Evolutionary conservation across 441 rosid species (phyloP).

Genomic region (Erodium chrysanthum): DNA sequence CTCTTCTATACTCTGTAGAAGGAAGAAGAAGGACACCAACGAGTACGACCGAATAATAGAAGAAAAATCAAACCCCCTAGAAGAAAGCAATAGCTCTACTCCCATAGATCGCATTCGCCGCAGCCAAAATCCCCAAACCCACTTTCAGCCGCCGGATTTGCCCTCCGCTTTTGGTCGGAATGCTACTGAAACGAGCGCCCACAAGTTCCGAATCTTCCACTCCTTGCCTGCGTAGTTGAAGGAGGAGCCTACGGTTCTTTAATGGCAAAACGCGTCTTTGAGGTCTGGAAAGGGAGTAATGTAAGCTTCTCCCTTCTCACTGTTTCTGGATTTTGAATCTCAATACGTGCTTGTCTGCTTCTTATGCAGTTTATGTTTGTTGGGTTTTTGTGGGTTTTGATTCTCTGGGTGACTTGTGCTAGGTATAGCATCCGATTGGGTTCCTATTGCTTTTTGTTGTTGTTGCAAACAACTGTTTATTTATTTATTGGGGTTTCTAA

Average conservation of each 20-base stretch:
- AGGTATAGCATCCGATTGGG: constrained; percentile 12
- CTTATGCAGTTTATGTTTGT: constrained; percentile 12
- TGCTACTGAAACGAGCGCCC: constrained; percentile 3
- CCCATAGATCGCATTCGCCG: background rate
- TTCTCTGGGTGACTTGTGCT: constrained; percentile 14
- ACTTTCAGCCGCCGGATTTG: background rate
- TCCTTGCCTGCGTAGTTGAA: constrained; percentile 31
- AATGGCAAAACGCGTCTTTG: constrained; percentile 76
- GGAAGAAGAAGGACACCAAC: no score
- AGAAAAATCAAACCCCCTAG: background rate
- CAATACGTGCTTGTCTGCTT: constrained; percentile 17
- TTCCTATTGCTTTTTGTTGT: background rate
- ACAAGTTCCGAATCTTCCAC: constrained; percentile 29
- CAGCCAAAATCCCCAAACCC: background rate
- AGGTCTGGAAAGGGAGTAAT: constrained; percentile 84
- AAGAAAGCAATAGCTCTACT: background rate
- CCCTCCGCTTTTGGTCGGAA: background rate
- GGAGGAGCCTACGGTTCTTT: constrained; percentile 14
- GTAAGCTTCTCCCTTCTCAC: constrained; percentile 35
- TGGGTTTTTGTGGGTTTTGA: constrained; percentile 5
- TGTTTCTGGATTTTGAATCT: background rate
- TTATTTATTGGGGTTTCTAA: background rate
- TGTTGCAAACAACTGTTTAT: background rate
- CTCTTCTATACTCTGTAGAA: no score
- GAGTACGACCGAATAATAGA: background rate